These are phyloP conservation scores for Globisporangium barbulae DNA, from an alignment of 352 stramenopile species.

Conservation along the genomic window DNA sequence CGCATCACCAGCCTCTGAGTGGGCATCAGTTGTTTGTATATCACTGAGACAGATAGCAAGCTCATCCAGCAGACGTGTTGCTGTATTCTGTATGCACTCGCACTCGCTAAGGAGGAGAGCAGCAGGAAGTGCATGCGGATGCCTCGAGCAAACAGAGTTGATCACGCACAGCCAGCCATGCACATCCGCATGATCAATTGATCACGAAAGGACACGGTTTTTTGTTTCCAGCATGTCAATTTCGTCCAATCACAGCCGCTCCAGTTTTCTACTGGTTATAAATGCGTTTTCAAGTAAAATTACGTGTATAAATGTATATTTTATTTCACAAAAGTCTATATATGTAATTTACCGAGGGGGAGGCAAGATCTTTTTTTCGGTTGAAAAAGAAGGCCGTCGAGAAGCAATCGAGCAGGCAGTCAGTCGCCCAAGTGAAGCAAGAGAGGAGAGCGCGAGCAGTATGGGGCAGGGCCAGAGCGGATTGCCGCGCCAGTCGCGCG, in stretches of 20 bases:
- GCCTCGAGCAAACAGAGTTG: neutral
- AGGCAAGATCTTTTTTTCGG: constrained; percentile 9
- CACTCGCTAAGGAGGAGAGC: no score
- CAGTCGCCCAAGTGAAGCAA: constrained; percentile 1
- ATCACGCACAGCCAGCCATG: neutral
- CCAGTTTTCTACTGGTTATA: neutral
- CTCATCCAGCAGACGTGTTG: no score
- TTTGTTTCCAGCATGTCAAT: neutral
- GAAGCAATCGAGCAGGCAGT: neutral
- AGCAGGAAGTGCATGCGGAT: no score
- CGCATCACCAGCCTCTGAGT: neutral
- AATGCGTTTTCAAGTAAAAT: neutral
- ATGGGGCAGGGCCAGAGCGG: constrained; percentile 89
- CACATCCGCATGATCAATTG: neutral
- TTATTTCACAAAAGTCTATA: neutral
- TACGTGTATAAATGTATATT: neutral
- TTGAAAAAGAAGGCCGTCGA: neutral
- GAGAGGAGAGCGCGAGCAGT: constrained; percentile 7
- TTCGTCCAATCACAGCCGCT: neutral
- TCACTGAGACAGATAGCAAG: no score
- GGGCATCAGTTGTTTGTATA: no score
- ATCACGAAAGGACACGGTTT: neutral
- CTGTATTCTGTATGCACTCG: no score
- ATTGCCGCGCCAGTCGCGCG: constrained; percentile 71
- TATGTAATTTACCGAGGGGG: neutral